Evolutionary conservation across 2,329 filamentous ascomycete genomes (phyloP).

Genomic region (Aspergillus ochraceoroseus): DNA sequence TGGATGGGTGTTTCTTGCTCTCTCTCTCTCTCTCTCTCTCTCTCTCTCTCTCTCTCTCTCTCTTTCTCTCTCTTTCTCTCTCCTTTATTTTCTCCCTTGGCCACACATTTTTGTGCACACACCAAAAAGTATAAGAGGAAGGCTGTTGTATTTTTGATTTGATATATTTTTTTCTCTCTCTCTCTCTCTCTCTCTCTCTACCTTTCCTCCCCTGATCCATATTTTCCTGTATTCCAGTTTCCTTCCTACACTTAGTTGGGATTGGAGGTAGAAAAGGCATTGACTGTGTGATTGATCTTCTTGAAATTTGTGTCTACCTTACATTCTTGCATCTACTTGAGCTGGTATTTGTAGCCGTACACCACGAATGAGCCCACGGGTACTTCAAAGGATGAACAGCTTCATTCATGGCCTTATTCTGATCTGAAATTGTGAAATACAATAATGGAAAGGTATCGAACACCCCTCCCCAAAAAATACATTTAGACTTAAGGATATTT

Average conservation of each 20-base stretch:
- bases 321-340: constrained; percentile 12
- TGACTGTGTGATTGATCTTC: neutral
- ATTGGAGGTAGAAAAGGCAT: neutral
- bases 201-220: constrained; percentile 14
- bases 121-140: constrained; percentile 15
- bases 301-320: constrained; percentile 6
- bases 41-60: constrained; percentile 13
- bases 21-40: constrained; percentile 15
- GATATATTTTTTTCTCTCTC: neutral
- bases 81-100: constrained; percentile 10
- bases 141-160: too few relatives aligned
- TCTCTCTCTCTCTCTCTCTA: constrained; percentile 5
- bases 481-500: constrained; percentile 3
- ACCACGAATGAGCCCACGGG: constrained; percentile 5
- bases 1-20: constrained; percentile 13
- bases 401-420: neutral
- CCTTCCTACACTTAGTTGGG: constrained; percentile 2
- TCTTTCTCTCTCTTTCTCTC: constrained; percentile 14
- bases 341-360: constrained; percentile 7
- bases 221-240: constrained; percentile 8
- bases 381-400: too few relatives aligned
- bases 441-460: neutral
- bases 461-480: neutral
- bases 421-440: too few relatives aligned
- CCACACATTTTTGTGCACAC: constrained; percentile 1